Evolutionary conservation across 345 rosid genomes (phyloP), one percentile per base, ranked within the genome.

Genomic region (Trapa incisa): DNA sequence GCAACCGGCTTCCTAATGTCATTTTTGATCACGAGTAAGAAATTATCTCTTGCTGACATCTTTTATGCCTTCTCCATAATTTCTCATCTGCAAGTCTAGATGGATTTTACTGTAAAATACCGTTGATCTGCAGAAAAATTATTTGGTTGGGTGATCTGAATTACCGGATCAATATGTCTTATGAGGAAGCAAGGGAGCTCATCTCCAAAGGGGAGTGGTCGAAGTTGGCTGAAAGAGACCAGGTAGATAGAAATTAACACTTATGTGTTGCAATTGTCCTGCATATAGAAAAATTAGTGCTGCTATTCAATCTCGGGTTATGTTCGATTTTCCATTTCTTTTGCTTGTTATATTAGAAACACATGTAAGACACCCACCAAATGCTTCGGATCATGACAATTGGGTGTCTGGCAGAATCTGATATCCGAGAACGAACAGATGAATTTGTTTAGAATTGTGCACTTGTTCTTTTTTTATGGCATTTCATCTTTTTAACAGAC

Each of bases 121-220:
- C 35, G 58, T 73, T 66, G 70, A 33, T 33, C 64, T 80, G 81
- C 91, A 94, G 99, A 61, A 79, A 81, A 80, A 79, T 94, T 61
- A 80, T 94, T 45, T 94, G 97, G 99, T 74, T 93, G 65, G 99
- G 99, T 32, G 99, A 93, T 80, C 80, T 93, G 71, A 93, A 93
- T 75, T 93, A 90, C 72, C 85, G 99, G 16, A 82, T 93, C 73
- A 90, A 85, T 75, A 66, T 84, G 79, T 77, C 94, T 1, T 88
- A 91, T 67, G 90, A 90, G 66, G 80, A 79, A 78, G 79, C 85
- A 39, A 77, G 75, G 65, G 91, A 88, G 58, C 77, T 88, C 54
- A 84, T 93, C 61, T 79, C 87, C 54, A 80, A 65, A 76, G 81
- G 73, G 80, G 79, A 87, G 70, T 93, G 96, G 94, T 81, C 88